These are phyloP conservation scores for Isoetes taiwanensis DNA, from an alignment of 75 land plant species.

Conservation along the genomic window DNA sequence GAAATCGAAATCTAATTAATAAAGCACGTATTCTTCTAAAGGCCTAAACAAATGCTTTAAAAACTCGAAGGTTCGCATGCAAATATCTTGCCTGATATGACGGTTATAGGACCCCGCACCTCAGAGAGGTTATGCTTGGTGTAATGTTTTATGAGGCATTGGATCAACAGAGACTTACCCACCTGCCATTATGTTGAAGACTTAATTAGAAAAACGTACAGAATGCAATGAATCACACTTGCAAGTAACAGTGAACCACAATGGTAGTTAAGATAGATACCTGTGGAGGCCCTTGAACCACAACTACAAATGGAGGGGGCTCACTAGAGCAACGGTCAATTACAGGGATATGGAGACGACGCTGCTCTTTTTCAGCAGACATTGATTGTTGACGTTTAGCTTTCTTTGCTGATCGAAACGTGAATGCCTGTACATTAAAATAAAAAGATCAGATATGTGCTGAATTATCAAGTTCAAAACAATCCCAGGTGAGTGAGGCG, in stretches of 20 bases:
- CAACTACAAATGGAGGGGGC: slow-evolving; percentile 80
- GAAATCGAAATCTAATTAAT: no score
- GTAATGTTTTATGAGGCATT: slow-evolving; percentile 88
- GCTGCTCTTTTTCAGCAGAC: slow-evolving; percentile 82
- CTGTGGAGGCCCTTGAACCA: slow-evolving; percentile 98
- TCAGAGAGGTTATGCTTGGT: slow-evolving; percentile 84
- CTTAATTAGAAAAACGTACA: background rate
- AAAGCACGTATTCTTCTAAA: no score
- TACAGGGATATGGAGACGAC: slow-evolving; percentile 71
- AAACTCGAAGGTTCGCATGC: no score
- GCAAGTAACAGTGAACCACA: background rate
- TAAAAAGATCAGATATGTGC: background rate
- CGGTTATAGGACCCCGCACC: slow-evolving; percentile 85
- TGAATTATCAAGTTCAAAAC: background rate
- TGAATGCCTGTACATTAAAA: slow-evolving; percentile 63
- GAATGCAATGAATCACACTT: background rate
- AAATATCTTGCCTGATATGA: slow-evolving; percentile 78
- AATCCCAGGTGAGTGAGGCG: background rate
- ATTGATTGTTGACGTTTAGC: slow-evolving; percentile 77
- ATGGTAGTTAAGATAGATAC: slow-evolving; percentile 24
- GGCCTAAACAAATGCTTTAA: no score
- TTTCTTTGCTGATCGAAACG: slow-evolving; percentile 67
- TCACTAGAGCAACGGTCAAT: slow-evolving; percentile 79
- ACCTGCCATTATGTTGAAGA: slow-evolving; percentile 79
- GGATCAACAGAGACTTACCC: slow-evolving; percentile 91